Conservation (phyloP, 2,329 filamentous ascomycete species). For the Aspergillus sp. region DNA sequence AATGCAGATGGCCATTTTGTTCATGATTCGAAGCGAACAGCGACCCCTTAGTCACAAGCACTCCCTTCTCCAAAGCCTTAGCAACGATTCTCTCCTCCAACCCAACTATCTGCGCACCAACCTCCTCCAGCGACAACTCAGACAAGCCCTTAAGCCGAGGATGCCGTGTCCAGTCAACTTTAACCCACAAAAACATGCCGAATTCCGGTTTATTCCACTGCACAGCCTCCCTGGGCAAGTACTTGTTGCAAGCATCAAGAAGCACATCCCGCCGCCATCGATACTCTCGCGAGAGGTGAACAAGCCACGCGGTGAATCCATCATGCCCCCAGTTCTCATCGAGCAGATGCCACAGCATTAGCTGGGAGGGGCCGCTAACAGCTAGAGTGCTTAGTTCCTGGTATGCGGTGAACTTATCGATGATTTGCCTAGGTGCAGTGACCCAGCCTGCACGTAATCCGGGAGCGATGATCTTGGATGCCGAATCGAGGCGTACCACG, state of each 20-base stretch:
- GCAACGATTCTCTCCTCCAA: background rate
- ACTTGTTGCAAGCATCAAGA: constrained; percentile 72
- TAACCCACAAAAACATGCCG: constrained; percentile 47
- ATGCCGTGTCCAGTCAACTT: background rate
- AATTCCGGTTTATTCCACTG: constrained; percentile 74
- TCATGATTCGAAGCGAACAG: background rate
- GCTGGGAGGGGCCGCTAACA: constrained; percentile 74
- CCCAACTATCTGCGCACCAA: background rate
- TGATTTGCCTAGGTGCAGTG: constrained; percentile 74
- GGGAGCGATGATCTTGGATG: constrained; percentile 80
- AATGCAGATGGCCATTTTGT: background rate
- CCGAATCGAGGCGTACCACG: constrained; percentile 81
- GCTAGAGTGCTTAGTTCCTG: constrained; percentile 76
- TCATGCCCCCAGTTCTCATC: constrained; percentile 87
- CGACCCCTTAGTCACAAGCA: background rate
- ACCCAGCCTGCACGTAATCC: constrained; percentile 80
- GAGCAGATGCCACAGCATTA: constrained; percentile 76
- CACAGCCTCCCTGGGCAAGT: constrained; percentile 70
- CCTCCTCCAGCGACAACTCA: background rate
- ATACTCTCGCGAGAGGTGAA: constrained; percentile 73
- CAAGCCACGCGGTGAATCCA: constrained; percentile 80
- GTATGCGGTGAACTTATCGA: constrained; percentile 75
- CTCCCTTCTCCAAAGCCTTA: background rate
- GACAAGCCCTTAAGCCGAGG: background rate
- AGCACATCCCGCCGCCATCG: constrained; percentile 71